Base-by-base conservation (phyloP, 192 early-diverging fungal genomes). In the Backusella morwellensis region DNA sequence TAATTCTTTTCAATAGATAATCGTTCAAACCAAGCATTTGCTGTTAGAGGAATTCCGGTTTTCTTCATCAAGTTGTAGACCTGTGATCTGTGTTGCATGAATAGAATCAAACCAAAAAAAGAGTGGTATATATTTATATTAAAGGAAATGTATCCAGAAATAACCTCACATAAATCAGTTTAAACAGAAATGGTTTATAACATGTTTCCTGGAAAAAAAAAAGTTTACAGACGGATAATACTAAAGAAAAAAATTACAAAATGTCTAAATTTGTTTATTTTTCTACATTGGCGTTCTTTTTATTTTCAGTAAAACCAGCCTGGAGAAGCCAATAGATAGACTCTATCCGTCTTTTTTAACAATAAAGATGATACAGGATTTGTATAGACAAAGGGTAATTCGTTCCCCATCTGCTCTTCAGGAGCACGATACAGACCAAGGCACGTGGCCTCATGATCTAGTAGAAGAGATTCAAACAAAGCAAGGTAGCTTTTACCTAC, bases 351-450 rank as follows among this genome's bases (percentile, higher is more conserved):
- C 23, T 73, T 73, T 63, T 82, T 86, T 75, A 92, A 52, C 6
- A 90, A 36, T 19, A 91, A 80, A 15, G 80, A 83, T 41, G 88
- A 80, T 35, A 89, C 75, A 9, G 92, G 92, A 75, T 93, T 93
- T 1, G 88, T 90, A 82, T 87, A 89, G 5, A 93, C 88, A 81
- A 89, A 93, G 0, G 92, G 89, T 9, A 88, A 71, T 52, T 80
- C 82, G 81, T 93, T 91, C 1, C 86, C 83, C 21, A 83, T 66
- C 7, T 80, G 80, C 17, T 67, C 67, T 40, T 85, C 84, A 1
- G 84, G 77, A 0, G 78, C 80, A 8, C 86, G 78, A 56, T 81
- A 82, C 1, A 87, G 56, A 1, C 90, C 90, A 38, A 92, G 68
- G 0, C 90, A 84, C 17, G 91, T 42, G 4, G 90, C 84, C 7